Evolutionary conservation across 495 filamentous ascomycete species (phyloP), one percentile per base, ranked within the genome.

Genomic region (Pyronema omphalodes): DNA sequence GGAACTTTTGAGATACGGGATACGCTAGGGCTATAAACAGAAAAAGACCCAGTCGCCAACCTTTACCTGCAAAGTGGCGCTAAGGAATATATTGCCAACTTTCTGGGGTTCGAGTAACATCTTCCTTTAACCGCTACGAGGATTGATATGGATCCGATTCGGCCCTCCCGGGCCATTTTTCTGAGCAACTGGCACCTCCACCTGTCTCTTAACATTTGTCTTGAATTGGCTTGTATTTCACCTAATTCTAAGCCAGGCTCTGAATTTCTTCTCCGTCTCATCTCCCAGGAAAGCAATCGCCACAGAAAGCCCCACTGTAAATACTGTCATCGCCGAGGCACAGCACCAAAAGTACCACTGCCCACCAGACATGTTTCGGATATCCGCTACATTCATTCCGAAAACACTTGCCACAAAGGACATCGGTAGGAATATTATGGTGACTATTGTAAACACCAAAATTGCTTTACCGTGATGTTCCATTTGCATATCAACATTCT

Each of bases 391-490:
- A 23, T 67, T 67, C 60, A 66, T 59, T 9, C 62, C 65, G 35
- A 70, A 69, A 3, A 67, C 55, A 7, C 51, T 55, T 0, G 62
- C 60, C 9, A 70, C 47, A 39, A 68, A 70, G 0, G 57, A 44
- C 48, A 68, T 40, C 4, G 68, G 68, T 6, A 68, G 44, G 43
- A 70, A 70, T 6, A 70, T 50, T 34, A 70, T 61, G 1, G 68
- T 70, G 15, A 68, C 57, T 2, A 68, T 54, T 1, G 68, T 69
- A 46, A 70, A 67, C 8, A 65, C 44, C 1, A 70, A 39, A 17
- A 69, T 57, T 1, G 60, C 57, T 17, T 57, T 59, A n/a, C 62
- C 58, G 18, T 67, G 51, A 14, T 55, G 11, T 18, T 52, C 56
- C 9, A 46, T 50, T 39, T 44, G 47, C 5, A 47, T 39, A 23